These are phyloP conservation scores for Copromyces sp. DNA, from an alignment of 495 filamentous ascomycete genomes.

Conservation along the genomic window DNA sequence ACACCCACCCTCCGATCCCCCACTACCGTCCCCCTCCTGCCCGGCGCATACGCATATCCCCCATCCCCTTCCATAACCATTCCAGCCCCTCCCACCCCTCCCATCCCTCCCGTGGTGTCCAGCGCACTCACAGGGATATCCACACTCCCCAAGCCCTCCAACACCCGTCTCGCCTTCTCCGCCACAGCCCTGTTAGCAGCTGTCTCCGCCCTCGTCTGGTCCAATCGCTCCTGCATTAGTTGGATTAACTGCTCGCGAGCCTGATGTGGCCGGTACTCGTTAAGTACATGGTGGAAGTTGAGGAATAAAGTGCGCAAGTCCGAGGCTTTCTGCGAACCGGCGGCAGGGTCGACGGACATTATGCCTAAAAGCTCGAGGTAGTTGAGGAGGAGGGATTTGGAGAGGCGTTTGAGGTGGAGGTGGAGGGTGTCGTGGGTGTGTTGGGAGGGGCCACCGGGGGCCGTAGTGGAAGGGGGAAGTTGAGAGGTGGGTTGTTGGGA, in stretches of 20 bases:
- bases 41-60: neutral
- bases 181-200: slow-evolving; percentile 62
- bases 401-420: slow-evolving; percentile 64
- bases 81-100: slow-evolving; percentile 5
- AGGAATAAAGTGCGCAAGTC: slow-evolving; percentile 71
- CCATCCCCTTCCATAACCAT: neutral
- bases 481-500: neutral
- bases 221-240: slow-evolving; percentile 85
- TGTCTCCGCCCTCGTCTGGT: slow-evolving; percentile 64
- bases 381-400: slow-evolving; percentile 72
- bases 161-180: slow-evolving; percentile 56
- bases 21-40: neutral
- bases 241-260: slow-evolving; percentile 80
- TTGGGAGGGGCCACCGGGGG: neutral
- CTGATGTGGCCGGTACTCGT: slow-evolving; percentile 93
- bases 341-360: slow-evolving; percentile 51
- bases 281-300: slow-evolving; percentile 84
- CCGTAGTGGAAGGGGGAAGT: neutral
- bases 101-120: no score
- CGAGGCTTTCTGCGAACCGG: slow-evolving; percentile 52
- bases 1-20: neutral
- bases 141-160: slow-evolving; percentile 52
- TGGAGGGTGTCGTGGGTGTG: neutral
- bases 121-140: slow-evolving; percentile 7
- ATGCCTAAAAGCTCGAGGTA: slow-evolving; percentile 73